Evolutionary conservation across 306 rosid species (phyloP).

Genomic region (Vicia faba): DNA sequence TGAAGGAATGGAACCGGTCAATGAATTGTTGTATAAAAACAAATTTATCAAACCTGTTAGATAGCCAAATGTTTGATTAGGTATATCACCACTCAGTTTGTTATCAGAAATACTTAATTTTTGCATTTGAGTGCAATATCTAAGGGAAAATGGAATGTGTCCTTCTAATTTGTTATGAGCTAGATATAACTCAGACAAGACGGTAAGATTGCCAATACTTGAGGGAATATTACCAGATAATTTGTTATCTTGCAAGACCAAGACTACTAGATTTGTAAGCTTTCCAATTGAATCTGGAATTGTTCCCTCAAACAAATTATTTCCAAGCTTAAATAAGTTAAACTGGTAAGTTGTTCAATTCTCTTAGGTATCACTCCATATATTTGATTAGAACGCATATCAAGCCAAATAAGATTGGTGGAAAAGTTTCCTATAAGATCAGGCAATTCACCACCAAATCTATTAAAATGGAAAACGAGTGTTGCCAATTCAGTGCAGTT

Average conservation of each 20-base stretch:
- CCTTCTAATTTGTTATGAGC: slow-evolving; percentile 17
- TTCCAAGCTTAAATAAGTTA: background rate
- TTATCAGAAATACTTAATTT: background rate
- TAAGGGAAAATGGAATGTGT: slow-evolving; percentile 28
- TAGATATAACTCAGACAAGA: slow-evolving; percentile 9
- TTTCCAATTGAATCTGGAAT: slow-evolving; percentile 42
- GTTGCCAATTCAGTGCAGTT: background rate
- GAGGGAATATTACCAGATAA: slow-evolving; percentile 29
- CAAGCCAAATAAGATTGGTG: background rate
- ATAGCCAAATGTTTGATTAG: slow-evolving; percentile 17
- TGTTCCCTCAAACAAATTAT: slow-evolving; percentile 27
- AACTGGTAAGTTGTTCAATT: too few relatives aligned
- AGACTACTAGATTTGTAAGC: background rate
- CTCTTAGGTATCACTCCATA: too few relatives aligned
- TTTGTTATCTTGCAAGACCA: background rate
- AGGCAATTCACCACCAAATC: background rate
- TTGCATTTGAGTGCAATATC: slow-evolving; percentile 29
- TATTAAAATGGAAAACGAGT: background rate
- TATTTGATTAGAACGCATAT: background rate
- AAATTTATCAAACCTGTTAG: background rate
- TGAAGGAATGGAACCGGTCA: slow-evolving; percentile 33
- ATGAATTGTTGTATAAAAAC: slow-evolving; percentile 5
- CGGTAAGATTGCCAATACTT: slow-evolving; percentile 29
- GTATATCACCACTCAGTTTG: slow-evolving; percentile 26
- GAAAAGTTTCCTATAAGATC: background rate